These are phyloP conservation scores for Erythrobasidium hasegawianum DNA, from an alignment of 1,284 basidiomycete species.

Conservation along the genomic window DNA sequence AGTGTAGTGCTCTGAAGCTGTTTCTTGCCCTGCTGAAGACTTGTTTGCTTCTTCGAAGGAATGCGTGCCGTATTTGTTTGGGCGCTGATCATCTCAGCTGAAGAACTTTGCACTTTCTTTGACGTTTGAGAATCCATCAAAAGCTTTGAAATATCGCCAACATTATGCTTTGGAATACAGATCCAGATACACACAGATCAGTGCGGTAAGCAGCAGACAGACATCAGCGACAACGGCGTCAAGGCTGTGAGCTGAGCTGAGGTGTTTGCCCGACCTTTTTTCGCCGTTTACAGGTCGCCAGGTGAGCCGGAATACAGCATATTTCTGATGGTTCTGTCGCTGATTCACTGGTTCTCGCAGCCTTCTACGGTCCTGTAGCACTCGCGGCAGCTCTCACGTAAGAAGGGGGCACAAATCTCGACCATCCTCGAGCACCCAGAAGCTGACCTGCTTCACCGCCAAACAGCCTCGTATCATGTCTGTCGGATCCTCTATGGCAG, in stretches of 20 bases:
- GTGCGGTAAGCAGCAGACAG: constrained; percentile 15
- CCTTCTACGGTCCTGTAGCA: constrained; percentile 28
- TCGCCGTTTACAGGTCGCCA: neutral
- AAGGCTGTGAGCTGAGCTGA: neutral
- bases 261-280: no score
- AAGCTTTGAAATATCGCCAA: no score
- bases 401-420: neutral
- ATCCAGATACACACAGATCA: constrained; percentile 28
- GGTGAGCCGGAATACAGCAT: neutral
- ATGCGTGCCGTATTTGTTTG: no score
- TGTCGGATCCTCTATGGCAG: constrained; percentile 1
- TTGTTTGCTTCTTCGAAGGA: no score
- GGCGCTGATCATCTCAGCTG: no score
- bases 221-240: no score
- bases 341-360: constrained; percentile 1
- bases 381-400: constrained; percentile 14
- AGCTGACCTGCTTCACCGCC: neutral
- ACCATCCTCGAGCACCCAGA: neutral
- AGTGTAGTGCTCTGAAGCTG: no score
- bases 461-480: neutral
- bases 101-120: no score
- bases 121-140: no score
- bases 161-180: constrained; percentile 26
- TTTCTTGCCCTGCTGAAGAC: no score
- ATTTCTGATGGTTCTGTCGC: neutral